phyloP scores from a whole-genome alignment of 208 protist species.

The Trypanosoma lewisi region DNA sequence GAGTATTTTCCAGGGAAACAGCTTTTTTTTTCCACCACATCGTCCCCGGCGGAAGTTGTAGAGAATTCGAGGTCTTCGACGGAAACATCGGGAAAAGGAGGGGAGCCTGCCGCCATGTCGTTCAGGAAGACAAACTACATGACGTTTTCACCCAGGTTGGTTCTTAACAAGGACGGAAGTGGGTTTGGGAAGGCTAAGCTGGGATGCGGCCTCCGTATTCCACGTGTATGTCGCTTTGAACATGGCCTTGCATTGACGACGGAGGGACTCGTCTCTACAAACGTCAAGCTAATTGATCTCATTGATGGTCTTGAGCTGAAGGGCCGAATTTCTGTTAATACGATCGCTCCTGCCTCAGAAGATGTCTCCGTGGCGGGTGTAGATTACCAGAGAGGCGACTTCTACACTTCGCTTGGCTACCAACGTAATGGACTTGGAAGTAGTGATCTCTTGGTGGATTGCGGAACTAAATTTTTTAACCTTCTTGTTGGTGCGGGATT shows the following conservation, averaged over 20 bases:
- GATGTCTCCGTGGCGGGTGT: slow-evolving; percentile 61
- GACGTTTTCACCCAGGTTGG: slow-evolving; percentile 75
- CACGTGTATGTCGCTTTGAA: slow-evolving; percentile 63
- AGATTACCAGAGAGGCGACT: slow-evolving; percentile 72
- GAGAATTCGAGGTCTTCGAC: background rate
- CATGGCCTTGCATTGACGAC: slow-evolving; percentile 65
- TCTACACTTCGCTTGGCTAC: slow-evolving; percentile 66
- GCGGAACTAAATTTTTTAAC: slow-evolving; percentile 81
- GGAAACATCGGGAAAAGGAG: background rate
- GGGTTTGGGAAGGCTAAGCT: slow-evolving; percentile 81
- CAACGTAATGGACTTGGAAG: slow-evolving; percentile 85
- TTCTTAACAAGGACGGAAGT: slow-evolving; percentile 51
- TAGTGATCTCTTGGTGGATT: slow-evolving; percentile 82
- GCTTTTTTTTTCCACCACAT: slow-evolving; percentile 28
- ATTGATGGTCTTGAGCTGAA: slow-evolving; percentile 66
- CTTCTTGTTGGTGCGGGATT: slow-evolving; percentile 76
- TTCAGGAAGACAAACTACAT: slow-evolving; percentile 31
- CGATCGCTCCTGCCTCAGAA: slow-evolving; percentile 77
- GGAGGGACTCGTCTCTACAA: slow-evolving; percentile 47
- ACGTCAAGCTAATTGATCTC: slow-evolving; percentile 48
- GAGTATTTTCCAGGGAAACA: slow-evolving; percentile 43
- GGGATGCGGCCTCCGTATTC: slow-evolving; percentile 48
- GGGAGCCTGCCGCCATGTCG: background rate
- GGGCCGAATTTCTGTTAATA: slow-evolving; percentile 64
- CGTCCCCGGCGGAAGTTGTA: slow-evolving; percentile 2